Evolutionary conservation across 257 asterid genomes (phyloP).

Genomic region (Solanum neorickii): DNA sequence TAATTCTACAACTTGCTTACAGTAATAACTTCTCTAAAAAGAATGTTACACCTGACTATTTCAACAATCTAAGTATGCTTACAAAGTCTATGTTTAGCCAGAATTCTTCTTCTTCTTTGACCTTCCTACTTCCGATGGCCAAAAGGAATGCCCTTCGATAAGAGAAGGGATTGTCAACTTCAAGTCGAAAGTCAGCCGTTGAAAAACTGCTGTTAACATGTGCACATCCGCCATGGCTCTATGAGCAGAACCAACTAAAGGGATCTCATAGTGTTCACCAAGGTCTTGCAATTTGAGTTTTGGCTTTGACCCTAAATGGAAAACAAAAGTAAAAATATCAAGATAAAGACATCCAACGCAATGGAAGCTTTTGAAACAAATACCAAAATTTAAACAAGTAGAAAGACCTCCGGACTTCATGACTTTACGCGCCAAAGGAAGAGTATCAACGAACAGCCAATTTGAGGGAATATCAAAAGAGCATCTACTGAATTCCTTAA

Average conservation of each 20-base stretch:
- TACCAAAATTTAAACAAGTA: background rate
- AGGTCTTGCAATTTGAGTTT: slow-evolving; percentile 46
- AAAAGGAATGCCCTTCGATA: slow-evolving; percentile 37
- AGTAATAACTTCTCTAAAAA: background rate
- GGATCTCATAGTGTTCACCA: slow-evolving; percentile 43
- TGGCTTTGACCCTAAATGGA: slow-evolving; percentile 35
- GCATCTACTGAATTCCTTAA: slow-evolving; percentile 55
- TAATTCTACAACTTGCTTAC: background rate
- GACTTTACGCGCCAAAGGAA: slow-evolving; percentile 56
- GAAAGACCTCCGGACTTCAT: slow-evolving; percentile 57
- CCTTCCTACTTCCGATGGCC: slow-evolving; percentile 10
- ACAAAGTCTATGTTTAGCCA: background rate
- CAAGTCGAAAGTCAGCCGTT: slow-evolving; percentile 50
- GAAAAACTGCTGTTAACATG: slow-evolving; percentile 53
- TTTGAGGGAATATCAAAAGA: slow-evolving; percentile 60
- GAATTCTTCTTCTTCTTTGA: slow-evolving; percentile 22
- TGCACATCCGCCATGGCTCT: slow-evolving; percentile 80
- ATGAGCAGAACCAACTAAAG: slow-evolving; percentile 53
- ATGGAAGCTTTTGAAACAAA: background rate
- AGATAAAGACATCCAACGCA: background rate
- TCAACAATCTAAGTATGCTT: background rate
- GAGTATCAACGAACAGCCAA: slow-evolving; percentile 62
- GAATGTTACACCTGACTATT: background rate
- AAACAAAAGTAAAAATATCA: background rate
- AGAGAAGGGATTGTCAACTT: slow-evolving; percentile 39